These are phyloP conservation scores for Malus hybrid DNA, from an alignment of 331 rosid species.

Conservation along the genomic window DNA sequence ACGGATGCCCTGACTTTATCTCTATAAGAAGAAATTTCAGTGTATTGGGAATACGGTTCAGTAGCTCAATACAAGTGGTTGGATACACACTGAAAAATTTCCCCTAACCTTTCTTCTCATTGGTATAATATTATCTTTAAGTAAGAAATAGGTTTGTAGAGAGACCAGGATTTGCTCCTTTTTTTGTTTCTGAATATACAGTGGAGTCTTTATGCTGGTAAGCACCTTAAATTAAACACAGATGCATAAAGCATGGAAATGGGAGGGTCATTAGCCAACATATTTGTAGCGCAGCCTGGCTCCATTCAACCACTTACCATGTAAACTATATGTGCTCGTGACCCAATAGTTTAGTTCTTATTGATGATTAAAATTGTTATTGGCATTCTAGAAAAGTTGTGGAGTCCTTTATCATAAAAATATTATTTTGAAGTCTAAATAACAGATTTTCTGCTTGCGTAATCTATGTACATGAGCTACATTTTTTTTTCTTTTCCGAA, in stretches of 20 bases:
- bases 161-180: neutral
- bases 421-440: too few relatives aligned
- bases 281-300: neutral
- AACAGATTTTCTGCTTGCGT: neutral
- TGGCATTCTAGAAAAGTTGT: too few relatives aligned
- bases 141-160: neutral
- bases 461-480: neutral
- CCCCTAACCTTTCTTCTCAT: neutral
- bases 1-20: too few relatives aligned
- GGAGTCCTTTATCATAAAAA: too few relatives aligned
- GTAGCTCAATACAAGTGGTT: too few relatives aligned
- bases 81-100: too few relatives aligned
- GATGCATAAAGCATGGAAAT: slow-evolving; percentile 2
- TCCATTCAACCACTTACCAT: neutral
- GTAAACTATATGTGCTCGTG: neutral
- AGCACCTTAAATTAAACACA: neutral
- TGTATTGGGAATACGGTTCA: too few relatives aligned
- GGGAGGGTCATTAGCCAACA: neutral
- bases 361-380: too few relatives aligned
- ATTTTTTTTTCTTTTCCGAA: neutral
- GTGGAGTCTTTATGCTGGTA: too few relatives aligned
- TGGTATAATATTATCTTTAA: neutral
- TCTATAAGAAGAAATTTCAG: too few relatives aligned
- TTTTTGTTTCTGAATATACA: too few relatives aligned
- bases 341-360: neutral